A percentile compares a stretch with the other conserved stretches of the same genome.
Conservation (phyloP, 257 asterid genomes). For the Thymus quinquecostatus region DNA sequence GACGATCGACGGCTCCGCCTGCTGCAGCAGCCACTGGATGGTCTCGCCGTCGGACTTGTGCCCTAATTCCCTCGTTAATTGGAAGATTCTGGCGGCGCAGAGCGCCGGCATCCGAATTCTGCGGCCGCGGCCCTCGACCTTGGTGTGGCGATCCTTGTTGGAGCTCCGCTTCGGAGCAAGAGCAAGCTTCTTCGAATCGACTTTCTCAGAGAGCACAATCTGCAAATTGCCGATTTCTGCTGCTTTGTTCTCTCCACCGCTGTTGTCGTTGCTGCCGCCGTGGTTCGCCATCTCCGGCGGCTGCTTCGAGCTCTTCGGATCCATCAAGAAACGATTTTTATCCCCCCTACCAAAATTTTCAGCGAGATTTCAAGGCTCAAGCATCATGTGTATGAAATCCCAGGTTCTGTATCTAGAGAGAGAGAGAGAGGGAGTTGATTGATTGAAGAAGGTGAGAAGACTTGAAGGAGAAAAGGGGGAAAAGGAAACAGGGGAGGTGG, state of each 20-base stretch:
- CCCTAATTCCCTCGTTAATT: constrained; percentile 74
- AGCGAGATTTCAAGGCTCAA: not conserved
- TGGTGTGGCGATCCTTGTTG: constrained; percentile 74
- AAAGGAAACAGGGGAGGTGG: constrained; percentile 16
- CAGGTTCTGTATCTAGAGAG: not conserved
- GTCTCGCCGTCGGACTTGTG: constrained; percentile 85
- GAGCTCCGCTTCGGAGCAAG: constrained; percentile 67
- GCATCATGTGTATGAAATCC: not conserved
- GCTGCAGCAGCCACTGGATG: constrained; percentile 76
- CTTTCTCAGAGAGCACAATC: constrained; percentile 52
- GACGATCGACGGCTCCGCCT: constrained; percentile 73
- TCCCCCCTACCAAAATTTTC: not conserved
- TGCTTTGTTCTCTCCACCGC: constrained; percentile 35
- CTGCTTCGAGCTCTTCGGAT: constrained; percentile 59
- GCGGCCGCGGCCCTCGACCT: constrained; percentile 80
- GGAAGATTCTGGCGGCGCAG: constrained; percentile 78
- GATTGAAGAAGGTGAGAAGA: constrained; percentile 38
- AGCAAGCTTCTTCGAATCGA: constrained; percentile 48
- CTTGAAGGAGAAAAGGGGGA: constrained; percentile 20
- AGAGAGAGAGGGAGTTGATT: constrained; percentile 14
- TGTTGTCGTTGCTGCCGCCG: constrained; percentile 14
- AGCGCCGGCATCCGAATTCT: constrained; percentile 85
- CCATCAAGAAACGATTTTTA: constrained; percentile 41
- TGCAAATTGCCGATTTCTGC: constrained; percentile 46
- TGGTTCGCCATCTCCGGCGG: constrained; percentile 33